Percentiles rank a stretch among this genome's conserved stretches.
These are phyloP conservation scores for Acephala macrosclerotiorum DNA, from an alignment of 2,329 filamentous ascomycete genomes.

Conservation along the genomic window DNA sequence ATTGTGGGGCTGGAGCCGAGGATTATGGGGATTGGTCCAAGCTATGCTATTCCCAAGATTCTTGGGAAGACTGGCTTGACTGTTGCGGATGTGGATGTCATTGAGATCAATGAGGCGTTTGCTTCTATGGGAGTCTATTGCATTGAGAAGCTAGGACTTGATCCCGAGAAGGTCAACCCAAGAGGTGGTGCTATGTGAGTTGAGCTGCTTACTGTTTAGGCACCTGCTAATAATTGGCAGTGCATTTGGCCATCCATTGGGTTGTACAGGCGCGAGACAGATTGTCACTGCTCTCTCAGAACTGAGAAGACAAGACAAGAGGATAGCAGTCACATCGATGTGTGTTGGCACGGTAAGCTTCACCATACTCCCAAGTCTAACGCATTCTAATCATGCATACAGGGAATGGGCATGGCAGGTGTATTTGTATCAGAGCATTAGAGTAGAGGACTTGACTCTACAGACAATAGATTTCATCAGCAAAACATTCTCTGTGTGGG, in stretches of 20 bases:
- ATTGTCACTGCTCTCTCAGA: constrained; percentile 91
- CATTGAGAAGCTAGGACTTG: constrained; percentile 83
- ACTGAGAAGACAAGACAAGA: constrained; percentile 81
- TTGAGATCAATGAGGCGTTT: constrained; percentile 98
- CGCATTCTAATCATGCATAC: neutral
- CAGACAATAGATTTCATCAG: neutral
- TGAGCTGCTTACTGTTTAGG: neutral
- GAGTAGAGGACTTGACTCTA: neutral
- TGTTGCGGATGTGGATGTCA: constrained; percentile 91
- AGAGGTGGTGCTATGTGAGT: constrained; percentile 84
- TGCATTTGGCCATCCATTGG: constrained; percentile 92
- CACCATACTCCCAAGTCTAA: neutral
- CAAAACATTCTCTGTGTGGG: neutral
- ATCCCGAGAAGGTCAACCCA: constrained; percentile 88
- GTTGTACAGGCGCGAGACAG: constrained; percentile 91
- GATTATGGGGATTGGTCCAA: constrained; percentile 94
- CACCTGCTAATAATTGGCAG: constrained; percentile 21
- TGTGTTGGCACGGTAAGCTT: constrained; percentile 78
- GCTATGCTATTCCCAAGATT: constrained; percentile 91
- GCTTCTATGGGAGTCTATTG: constrained; percentile 94
- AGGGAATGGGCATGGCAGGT: constrained; percentile 91
- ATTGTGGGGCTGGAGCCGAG: constrained; percentile 88
- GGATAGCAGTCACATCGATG: constrained; percentile 92
- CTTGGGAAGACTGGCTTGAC: constrained; percentile 83
- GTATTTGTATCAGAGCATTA: constrained; percentile 90